A percentile compares a stretch with the other conserved stretches of the same genome.
Conservation (phyloP, 192 early-diverging fungal species). For the Podila horticola region DNA sequence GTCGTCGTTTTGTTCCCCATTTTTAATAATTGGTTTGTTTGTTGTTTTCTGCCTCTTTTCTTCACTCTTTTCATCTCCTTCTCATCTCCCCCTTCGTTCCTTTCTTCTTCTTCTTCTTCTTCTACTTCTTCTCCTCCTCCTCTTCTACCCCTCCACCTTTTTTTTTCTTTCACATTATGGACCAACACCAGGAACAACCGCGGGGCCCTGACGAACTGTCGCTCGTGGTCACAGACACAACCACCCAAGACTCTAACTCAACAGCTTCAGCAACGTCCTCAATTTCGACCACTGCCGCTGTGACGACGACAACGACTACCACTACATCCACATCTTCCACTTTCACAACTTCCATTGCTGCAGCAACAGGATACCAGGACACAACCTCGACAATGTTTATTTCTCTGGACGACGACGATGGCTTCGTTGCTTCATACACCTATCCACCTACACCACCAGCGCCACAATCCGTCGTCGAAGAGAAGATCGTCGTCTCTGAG, state of each 20-base stretch:
- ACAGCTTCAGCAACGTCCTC: neutral
- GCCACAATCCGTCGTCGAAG: neutral
- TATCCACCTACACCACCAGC: neutral
- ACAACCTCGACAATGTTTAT: neutral
- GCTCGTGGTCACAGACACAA: neutral
- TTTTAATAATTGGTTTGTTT: no score
- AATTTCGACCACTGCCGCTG: neutral
- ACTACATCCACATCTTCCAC: neutral
- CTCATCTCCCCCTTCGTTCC: neutral
- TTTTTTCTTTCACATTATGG: no score
- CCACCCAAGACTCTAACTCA: neutral
- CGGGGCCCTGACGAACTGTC: no score
- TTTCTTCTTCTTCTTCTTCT: no score
- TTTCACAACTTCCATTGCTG: neutral
- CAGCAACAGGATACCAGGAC: neutral
- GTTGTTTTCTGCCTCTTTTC: neutral
- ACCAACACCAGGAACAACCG: no score
- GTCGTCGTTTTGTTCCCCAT: neutral
- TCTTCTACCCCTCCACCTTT: neutral
- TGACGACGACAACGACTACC: neutral
- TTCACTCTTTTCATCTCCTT: neutral
- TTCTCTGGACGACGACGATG: neutral
- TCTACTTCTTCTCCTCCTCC: neutral
- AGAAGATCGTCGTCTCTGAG: no score
- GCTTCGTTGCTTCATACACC: neutral